Evolutionary conservation across 2,329 filamentous ascomycete species (phyloP), one percentile per base, ranked within the genome.

Genomic region (Helotiales sp.): DNA sequence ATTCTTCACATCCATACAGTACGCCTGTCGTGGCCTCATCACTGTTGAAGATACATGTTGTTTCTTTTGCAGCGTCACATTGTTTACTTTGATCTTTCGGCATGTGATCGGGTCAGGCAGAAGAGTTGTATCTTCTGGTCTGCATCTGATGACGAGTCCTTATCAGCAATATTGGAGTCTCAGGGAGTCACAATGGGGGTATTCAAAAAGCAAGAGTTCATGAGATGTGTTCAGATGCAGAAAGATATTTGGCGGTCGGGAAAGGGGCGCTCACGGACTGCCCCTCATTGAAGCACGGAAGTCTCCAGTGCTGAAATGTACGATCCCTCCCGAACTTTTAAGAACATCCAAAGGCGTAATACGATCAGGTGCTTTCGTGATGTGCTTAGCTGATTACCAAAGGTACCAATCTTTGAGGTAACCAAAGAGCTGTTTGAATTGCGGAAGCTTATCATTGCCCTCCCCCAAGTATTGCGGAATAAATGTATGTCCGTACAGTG

Each of bases 21-120:
- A 19, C 8, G 19, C 13, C 17, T 12, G 15, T 55, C 15, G 34
- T 55, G 24, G 33, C 34, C 44, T 44, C 46, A 30, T 47, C 42
- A 48, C 27, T 48, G 40, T 27, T 55, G 33, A 55, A 55, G 58
- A 50, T 40, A 57, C 47, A 7, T 52, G 52, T 17, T 36, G 30
- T 22, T 53, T 40, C 51, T 48, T 33, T 30, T 34, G 31, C 7
- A 31, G 8, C 29, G 33, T 33, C 6, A 40, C 38, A 55, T 49
- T 34, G 34, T 56, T 58, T 44, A 22, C 29, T 51, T 58, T 46
- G 13, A 24, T 30, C 30, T 57, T 60, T 61, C 60, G 42, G 51
- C 64, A 66, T 66, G 64, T 66, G 64, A 66, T 66, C 24, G 54
- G 40, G 54, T 64, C 62, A 64, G 58, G 51, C 55, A 63, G 59